Evolutionary conservation across 805 yeast species (phyloP), one percentile per base, ranked within the genome.

Genomic region (Candida xiaguanensis): DNA sequence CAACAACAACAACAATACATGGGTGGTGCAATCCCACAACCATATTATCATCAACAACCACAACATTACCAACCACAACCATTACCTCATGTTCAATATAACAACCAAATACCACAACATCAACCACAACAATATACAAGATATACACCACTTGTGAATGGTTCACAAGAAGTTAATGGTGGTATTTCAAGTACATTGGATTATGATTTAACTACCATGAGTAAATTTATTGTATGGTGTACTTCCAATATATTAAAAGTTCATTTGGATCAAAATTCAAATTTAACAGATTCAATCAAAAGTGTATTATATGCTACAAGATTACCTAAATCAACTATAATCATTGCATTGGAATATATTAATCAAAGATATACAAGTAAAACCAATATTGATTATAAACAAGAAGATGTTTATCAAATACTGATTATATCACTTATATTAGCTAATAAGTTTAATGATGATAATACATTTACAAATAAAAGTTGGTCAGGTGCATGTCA

Each of bases 401-500:
- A 65, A 38, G 52, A 53, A 34, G 65, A 72, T 44, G 52, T 67
- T 54, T 85, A 74, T 65, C 72, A 65, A 55, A 74, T 67, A 57
- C 59, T 88, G 30, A 79, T 82, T 31, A 71, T 84, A 15, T 74
- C 95, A 2, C 71, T 91, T 31, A 77, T 91, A 26, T 68, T 91
- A 45, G 95, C 96, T 34, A 91, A 91, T 68, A 91, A 91, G 65
- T 87, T 88, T 60, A 88, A 90, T 58, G 98, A 91, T 63, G 99
- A 91, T 66, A 89, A 91, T 65, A 91, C 97, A 20, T 91, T 91
- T 58, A 88, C 95, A 44, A 91, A 91, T 65, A 82, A 80, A 54
- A 87, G 96, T 6, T 91, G 99, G 99, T 77, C 88, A 30, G 89
- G 88, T 45, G 98, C 97, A n/a, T 85, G 96, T 4, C 95, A 95